Evolutionary conservation across 2,329 filamentous ascomycete species (phyloP), one percentile per base, ranked within the genome.

Genomic region (Colletotrichum falcatum): DNA sequence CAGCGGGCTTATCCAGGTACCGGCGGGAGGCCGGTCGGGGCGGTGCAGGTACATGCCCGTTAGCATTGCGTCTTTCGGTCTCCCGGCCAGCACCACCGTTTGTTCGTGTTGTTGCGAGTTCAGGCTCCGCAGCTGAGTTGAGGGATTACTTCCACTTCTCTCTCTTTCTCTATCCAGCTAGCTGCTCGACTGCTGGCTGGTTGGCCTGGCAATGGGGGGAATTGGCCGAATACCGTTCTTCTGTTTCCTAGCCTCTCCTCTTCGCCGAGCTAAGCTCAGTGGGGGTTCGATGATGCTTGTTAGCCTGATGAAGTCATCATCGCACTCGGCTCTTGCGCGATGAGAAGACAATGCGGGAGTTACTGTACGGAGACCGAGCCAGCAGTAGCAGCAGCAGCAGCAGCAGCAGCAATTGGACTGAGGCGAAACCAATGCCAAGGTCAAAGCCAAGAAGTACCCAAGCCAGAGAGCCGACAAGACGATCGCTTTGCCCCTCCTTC

Each of bases 281-380:
- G n/a, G 54, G 65, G 39, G 35, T 18, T 26, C 12, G 46, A 18
- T 14, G 35, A 53, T 18, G 56, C 48, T 55, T n/a, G 44, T 11
- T 30, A 30, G 48, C 39, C 33, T 35, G 44, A 68, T 71, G 65
- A 68, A 71, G 68, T 68, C 68, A 68, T 68, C 59, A n/a, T n/a
- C 44, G 4, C 59, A 16, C 46, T 62, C 54, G 26, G 46, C 61
- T 60, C 46, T 54, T 67, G 46, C 28, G 54, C 42, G 61, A 16
- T 16, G 49, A 16, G 28, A 53, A 30, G n/a, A 55, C 11, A 54
- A 30, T 2, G 48, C n/a, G 30, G 23, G 53, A 37, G 16, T 61
- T 23, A 23, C 39, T 46, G 28, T 28, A 28, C 30, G 33, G 16
- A 61, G 16, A n/a, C 28, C 44, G 42, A 28, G 33, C 54, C 23